Conservation (phyloP, 1,284 basidiomycete genomes). For the Heliocybe sulcata region DNA sequence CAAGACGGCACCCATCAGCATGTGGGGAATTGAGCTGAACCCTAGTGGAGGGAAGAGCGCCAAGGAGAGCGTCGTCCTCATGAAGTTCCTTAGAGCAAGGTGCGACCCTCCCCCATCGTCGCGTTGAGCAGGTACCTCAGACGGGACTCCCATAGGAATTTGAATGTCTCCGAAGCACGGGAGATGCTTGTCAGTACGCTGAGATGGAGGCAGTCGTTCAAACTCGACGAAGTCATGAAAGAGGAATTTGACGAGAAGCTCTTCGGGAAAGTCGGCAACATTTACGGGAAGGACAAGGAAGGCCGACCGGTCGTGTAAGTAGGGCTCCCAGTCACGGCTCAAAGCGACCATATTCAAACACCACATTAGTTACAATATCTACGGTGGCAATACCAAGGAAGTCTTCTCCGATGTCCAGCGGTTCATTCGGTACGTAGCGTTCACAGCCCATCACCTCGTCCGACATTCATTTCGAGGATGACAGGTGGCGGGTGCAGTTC, state of each 20-base stretch:
- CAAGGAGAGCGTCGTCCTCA: slow-evolving; percentile 60
- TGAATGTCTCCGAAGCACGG: slow-evolving; percentile 45
- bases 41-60: slow-evolving; percentile 44
- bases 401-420: slow-evolving; percentile 66
- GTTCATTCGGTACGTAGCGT: slow-evolving; percentile 51
- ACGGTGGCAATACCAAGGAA: slow-evolving; percentile 56
- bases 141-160: slow-evolving; percentile 33
- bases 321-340: slow-evolving; percentile 6
- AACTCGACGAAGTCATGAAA: slow-evolving; percentile 48
- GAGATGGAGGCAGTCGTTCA: slow-evolving; percentile 66
- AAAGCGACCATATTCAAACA: neutral
- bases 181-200: slow-evolving; percentile 65
- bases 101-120: slow-evolving; percentile 16
- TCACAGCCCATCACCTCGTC: slow-evolving; percentile 5
- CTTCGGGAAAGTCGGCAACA: slow-evolving; percentile 58
- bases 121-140: slow-evolving; percentile 1
- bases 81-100: slow-evolving; percentile 77
- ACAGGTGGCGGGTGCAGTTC: slow-evolving; percentile 68
- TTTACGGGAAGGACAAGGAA: slow-evolving; percentile 60
- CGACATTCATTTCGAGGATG: slow-evolving; percentile 1
- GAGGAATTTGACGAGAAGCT: slow-evolving; percentile 61
- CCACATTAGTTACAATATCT: slow-evolving; percentile 56
- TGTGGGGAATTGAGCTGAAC: slow-evolving; percentile 69
- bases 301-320: slow-evolving; percentile 59
- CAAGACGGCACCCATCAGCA: slow-evolving; percentile 38